Evolutionary conservation across 2,329 filamentous ascomycete species (phyloP).

Genomic region (Talaromyces islandicus): DNA sequence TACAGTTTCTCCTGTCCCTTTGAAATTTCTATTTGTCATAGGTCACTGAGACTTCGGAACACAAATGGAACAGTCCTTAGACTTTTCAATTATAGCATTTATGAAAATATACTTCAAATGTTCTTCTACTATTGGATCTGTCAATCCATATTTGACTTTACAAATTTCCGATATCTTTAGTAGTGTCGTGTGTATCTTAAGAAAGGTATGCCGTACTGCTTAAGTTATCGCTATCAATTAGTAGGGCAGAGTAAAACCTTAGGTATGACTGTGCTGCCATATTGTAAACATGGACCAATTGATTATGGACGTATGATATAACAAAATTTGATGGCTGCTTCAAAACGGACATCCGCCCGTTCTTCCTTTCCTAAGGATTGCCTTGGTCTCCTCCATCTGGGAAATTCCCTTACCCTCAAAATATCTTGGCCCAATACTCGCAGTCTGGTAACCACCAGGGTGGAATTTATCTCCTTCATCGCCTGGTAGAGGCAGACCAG

Average conservation of each 20-base stretch:
- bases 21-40: background rate
- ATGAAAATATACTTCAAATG: background rate
- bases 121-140: background rate
- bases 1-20: background rate
- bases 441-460: slow-evolving; percentile 43
- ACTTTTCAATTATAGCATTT: background rate
- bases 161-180: background rate
- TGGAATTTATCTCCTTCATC: slow-evolving; percentile 42
- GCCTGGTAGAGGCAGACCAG: slow-evolving; percentile 44
- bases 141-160: background rate
- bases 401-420: slow-evolving; percentile 48
- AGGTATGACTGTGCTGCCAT: background rate
- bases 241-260: background rate
- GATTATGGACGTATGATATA: too few species aligned
- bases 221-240: background rate
- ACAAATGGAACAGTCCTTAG: background rate
- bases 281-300: background rate
- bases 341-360: slow-evolving; percentile 46
- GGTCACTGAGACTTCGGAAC: background rate
- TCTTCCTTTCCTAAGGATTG: slow-evolving; percentile 31
- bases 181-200: background rate
- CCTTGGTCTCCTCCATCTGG: slow-evolving; percentile 38
- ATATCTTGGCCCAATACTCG: slow-evolving; percentile 57
- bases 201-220: background rate
- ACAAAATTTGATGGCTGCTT: background rate